These are phyloP conservation scores for Gossypium australe DNA, from an alignment of 345 rosid genomes.

Conservation along the genomic window DNA sequence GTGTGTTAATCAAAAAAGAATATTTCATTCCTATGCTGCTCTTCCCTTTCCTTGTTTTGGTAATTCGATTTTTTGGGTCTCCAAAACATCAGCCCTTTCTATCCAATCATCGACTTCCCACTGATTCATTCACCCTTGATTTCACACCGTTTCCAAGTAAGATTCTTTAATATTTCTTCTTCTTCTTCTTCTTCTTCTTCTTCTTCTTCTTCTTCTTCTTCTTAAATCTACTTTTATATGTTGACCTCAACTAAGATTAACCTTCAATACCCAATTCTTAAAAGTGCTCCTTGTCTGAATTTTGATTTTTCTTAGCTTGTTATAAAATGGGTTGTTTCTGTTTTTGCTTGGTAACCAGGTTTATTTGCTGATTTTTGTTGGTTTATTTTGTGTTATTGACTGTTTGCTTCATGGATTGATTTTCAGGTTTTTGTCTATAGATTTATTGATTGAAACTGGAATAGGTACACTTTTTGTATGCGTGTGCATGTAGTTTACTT, in stretches of 20 bases:
- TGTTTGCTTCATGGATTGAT: neutral
- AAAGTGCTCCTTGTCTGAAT: neutral
- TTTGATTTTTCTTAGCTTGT: neutral
- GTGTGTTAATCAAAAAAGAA: conserved; percentile 1
- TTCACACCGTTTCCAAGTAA: conserved; percentile 5
- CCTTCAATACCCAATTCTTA: conserved; percentile 2
- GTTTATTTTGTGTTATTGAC: neutral
- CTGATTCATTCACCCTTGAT: neutral
- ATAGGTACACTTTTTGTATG: neutral
- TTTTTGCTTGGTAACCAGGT: neutral
- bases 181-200: neutral
- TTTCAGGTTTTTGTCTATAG: neutral
- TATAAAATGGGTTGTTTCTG: conserved; percentile 3
- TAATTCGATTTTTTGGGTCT: neutral
- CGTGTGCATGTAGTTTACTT: neutral
- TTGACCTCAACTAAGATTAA: conserved; percentile 1
- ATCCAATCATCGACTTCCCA: conserved; percentile 4
- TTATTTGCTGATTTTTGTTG: neutral
- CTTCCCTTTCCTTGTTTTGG: neutral
- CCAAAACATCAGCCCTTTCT: neutral
- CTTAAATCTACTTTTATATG: neutral
- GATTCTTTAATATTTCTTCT: conserved; percentile 3
- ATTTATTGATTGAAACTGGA: neutral
- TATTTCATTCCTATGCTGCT: conserved; percentile 8
- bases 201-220: neutral